Evolutionary conservation across 2,329 filamentous ascomycete species (phyloP), one percentile per base, ranked within the genome.

Genomic region (Fusarium sp.): DNA sequence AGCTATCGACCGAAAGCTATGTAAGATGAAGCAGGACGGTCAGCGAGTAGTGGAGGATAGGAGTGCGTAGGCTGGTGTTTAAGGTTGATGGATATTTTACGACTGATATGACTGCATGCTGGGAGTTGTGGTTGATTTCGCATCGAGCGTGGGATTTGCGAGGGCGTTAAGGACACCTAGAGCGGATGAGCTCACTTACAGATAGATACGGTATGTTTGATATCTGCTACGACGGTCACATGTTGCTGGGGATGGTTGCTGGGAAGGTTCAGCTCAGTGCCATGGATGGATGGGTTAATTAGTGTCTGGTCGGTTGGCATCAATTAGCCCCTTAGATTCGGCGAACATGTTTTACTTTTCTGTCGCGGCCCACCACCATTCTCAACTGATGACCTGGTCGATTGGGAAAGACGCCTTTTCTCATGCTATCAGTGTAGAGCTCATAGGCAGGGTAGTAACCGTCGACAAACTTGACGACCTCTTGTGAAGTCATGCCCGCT

Each of bases 401-500:
- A 20, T 85, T 80, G 1, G 80, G 66, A 70, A 93, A 89, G 34
- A 91, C 83, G 1, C 92, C 92, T 29, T 82, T 79, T 65, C 91
- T 86, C 67, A 93, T 79, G 20, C 85, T 86, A 34, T 90, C 88
- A 2, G 88, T 88, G 78, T 90, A 94, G 13, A 94, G 85, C 83
- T 94, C 92, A 76, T 94, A 94, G 2, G 91, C 91, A 5, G 92
- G 92, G 77, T 91, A 93, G 81, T 94, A 91, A 1, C 86, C 88
- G 71, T 90, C 88, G 34, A 91, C 93, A 81, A 98, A 98, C 56
- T 88, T 86, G 66, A 90, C 86, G 50, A 98, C 94, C 80, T 96
- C 89, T 65, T 94, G 92, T 75, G 94, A 92, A 1, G 90, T 93
- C 95, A 98, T 98, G 34, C 94, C 95, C 0, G 87, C 88, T 18